phyloP scores from a whole-genome alignment of 805 yeast species.

The Hanseniaspora meyeri region DNA sequence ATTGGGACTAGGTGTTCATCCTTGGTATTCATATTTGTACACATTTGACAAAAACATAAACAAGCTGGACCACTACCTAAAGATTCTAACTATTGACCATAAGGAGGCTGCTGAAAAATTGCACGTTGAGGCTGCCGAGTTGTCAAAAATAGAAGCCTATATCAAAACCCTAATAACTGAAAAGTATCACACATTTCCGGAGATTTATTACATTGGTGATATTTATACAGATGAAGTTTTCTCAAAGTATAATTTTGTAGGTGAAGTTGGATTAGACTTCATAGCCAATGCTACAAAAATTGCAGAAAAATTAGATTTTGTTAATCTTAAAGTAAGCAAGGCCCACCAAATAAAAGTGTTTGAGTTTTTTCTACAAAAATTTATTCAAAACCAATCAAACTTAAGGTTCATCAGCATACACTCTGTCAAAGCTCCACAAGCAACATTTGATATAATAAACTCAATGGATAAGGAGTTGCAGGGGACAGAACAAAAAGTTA shows the following conservation, averaged over 20 bases:
- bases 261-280: conserved; percentile 88
- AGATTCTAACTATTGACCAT: conserved; percentile 33
- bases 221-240: not conserved
- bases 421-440: conserved; percentile 59
- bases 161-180: conserved; percentile 21
- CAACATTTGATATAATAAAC: conserved; percentile 20
- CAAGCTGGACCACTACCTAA: conserved; percentile 45
- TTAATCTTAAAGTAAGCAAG: conserved; percentile 44
- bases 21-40: conserved; percentile 75
- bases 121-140: conserved; percentile 49
- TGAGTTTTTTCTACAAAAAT: conserved; percentile 39
- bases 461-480: conserved; percentile 12
- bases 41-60: conserved; percentile 23
- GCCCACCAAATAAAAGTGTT: conserved; percentile 55
- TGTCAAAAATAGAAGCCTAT: conserved; percentile 33
- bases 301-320: conserved; percentile 14
- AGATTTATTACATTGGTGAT: not conserved
- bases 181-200: conserved; percentile 6
- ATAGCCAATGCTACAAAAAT: conserved; percentile 35
- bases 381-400: conserved; percentile 29
- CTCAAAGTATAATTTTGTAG: conserved; percentile 37
- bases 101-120: conserved; percentile 22
- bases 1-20: conserved; percentile 69
- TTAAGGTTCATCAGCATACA: conserved; percentile 58
- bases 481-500: conserved; percentile 21